A percentile compares a stretch with the other conserved stretches of the same genome.
Conservation (phyloP, 257 asterid species). For the Handroanthus guayacan region DNA sequence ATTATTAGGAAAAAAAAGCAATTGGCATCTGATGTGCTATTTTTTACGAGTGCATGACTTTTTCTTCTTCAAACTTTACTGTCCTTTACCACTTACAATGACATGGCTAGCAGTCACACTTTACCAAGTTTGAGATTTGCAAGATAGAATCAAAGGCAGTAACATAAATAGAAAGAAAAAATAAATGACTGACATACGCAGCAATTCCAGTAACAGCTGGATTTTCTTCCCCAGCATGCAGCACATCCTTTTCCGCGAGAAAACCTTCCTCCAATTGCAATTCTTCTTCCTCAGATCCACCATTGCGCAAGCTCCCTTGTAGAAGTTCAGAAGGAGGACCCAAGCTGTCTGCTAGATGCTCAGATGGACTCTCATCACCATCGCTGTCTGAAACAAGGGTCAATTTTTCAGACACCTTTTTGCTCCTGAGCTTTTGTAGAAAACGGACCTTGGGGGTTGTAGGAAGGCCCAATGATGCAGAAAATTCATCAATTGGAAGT, state of each 20-base stretch:
- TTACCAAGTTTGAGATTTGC: background rate
- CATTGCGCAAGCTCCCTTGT: conserved; percentile 33
- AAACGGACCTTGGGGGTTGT: conserved; percentile 91
- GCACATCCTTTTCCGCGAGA: conserved; percentile 56
- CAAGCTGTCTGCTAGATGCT: conserved; percentile 35
- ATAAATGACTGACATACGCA: conserved; percentile 48
- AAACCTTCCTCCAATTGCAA: conserved; percentile 42
- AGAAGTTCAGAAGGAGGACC: conserved; percentile 1
- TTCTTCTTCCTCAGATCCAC: conserved; percentile 43
- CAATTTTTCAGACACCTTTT: conserved; percentile 59
- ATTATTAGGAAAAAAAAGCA: background rate
- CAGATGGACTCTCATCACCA: conserved; percentile 47
- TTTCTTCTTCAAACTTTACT: background rate
- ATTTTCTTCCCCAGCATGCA: conserved; percentile 42
- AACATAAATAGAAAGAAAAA: conserved; percentile 12
- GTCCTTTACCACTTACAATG: background rate
- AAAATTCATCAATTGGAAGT: conserved; percentile 76
- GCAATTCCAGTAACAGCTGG: conserved; percentile 43
- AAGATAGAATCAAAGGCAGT: background rate
- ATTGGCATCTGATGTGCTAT: background rate
- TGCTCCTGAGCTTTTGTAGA: conserved; percentile 68
- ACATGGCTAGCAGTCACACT: background rate
- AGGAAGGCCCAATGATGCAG: conserved; percentile 97
- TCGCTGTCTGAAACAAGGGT: conserved; percentile 54
- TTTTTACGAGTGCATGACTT: background rate